Conservation (phyloP, 768 basidiomycete species). For the Boletus huronensis region DNA sequence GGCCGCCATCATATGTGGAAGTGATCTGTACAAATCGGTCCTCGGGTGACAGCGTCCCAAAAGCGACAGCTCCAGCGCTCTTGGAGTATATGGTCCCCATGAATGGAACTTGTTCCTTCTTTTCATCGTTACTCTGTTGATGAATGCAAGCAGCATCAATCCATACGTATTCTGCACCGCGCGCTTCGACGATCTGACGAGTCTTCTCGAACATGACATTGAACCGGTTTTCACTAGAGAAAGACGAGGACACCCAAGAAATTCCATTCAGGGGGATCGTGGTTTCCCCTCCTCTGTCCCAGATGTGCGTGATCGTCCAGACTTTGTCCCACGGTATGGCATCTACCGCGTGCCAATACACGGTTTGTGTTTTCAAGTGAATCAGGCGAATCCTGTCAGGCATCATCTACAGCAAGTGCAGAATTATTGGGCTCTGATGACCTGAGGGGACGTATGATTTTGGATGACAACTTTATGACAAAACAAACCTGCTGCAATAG, state of each 20-base stretch:
- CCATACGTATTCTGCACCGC: slow-evolving; percentile 6
- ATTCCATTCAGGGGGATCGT: neutral
- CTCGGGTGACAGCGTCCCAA: neutral
- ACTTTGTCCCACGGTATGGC: slow-evolving; percentile 1
- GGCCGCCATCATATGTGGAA: neutral
- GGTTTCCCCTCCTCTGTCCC: neutral
- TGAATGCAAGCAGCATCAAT: slow-evolving; percentile 9
- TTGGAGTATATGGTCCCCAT: slow-evolving; percentile 6
- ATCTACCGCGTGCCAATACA: neutral
- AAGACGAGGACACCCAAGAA: slow-evolving; percentile 2
- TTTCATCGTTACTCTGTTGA: neutral
- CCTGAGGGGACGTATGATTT: neutral
- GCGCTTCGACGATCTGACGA: neutral
- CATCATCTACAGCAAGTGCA: neutral
- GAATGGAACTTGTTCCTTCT: slow-evolving; percentile 1
- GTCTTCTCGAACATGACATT: neutral
- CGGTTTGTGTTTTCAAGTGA: neutral
- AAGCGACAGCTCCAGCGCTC: slow-evolving; percentile 11
- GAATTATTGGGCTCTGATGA: neutral
- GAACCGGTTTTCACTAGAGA: slow-evolving; percentile 7
- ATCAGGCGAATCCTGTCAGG: slow-evolving; percentile 1
- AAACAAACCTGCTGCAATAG: neutral
- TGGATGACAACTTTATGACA: neutral
- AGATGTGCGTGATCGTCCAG: slow-evolving; percentile 10
- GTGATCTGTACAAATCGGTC: neutral